Percentiles rank a stretch among this genome's conserved stretches.
phyloP scores from a whole-genome alignment of 2,329 filamentous ascomycete genomes.

The Lachnellula suecica region DNA sequence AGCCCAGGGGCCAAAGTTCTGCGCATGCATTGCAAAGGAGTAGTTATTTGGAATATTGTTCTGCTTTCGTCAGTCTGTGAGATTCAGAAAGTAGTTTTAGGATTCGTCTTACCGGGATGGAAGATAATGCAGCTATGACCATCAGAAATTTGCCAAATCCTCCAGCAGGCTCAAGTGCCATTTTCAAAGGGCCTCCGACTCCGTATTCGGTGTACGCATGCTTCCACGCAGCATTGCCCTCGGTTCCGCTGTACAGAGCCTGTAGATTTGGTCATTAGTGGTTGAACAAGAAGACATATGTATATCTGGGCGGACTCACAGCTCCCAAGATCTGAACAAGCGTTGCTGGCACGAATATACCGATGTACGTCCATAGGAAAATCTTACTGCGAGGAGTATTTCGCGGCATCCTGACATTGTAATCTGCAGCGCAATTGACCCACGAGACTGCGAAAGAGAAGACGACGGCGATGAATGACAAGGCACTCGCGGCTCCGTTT shows the following conservation, averaged over 20 bases:
- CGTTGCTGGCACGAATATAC: slow-evolving; percentile 4
- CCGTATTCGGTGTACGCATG: slow-evolving; percentile 7
- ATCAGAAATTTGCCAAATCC: slow-evolving; percentile 10
- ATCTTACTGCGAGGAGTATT: slow-evolving; percentile 10
- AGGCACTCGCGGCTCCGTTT: slow-evolving; percentile 5
- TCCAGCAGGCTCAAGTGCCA: slow-evolving; percentile 11
- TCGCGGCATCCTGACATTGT: slow-evolving; percentile 9
- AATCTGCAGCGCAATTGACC: slow-evolving; percentile 11
- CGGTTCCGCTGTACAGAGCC: slow-evolving; percentile 4
- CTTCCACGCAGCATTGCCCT: slow-evolving; percentile 8
- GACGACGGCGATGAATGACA: slow-evolving; percentile 10
- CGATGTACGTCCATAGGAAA: slow-evolving; percentile 5
- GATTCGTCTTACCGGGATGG: too few relatives aligned
- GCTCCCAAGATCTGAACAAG: slow-evolving; percentile 7
- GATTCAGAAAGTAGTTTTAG: too few relatives aligned
- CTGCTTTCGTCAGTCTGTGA: too few relatives aligned
- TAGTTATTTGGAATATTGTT: slow-evolving; percentile 16
- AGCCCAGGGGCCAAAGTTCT: slow-evolving; percentile 15
- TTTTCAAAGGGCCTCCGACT: slow-evolving; percentile 9
- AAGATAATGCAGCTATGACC: slow-evolving; percentile 10
- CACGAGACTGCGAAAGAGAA: slow-evolving; percentile 9
- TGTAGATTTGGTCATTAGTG: background rate
- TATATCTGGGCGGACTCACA: background rate
- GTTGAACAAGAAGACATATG: background rate
- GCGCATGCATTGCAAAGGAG: slow-evolving; percentile 13